Percentiles rank a stretch among this genome's conserved stretches.
Evolutionary conservation across 768 basidiomycete species (phyloP).

Genomic region (Leccinum ochraceum): DNA sequence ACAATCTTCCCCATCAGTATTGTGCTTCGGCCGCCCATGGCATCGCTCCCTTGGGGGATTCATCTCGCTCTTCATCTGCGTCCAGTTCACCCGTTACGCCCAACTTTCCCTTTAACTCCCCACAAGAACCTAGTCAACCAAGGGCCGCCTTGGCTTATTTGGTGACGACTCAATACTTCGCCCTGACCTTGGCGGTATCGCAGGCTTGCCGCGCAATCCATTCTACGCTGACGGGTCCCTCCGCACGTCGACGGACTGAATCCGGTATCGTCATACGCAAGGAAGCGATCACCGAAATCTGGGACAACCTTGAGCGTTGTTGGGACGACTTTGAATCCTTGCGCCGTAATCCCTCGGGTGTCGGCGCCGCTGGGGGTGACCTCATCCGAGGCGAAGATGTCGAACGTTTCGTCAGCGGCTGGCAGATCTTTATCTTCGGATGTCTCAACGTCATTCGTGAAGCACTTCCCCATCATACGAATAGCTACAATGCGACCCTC

Average conservation of each 20-base stretch:
- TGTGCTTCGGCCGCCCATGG: conserved; percentile 27
- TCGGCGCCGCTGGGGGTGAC: conserved; percentile 38
- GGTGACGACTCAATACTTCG: conserved; percentile 59
- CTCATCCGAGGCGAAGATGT: conserved; percentile 51
- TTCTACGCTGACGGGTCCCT: conserved; percentile 72
- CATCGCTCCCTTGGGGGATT: conserved; percentile 35
- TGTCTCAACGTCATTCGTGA: conserved; percentile 89
- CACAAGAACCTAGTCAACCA: conserved; percentile 28
- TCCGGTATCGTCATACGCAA: conserved; percentile 58
- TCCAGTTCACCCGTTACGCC: conserved; percentile 25
- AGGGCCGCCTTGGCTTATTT: conserved; percentile 47
- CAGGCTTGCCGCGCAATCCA: conserved; percentile 80
- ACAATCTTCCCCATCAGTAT: conserved; percentile 50
- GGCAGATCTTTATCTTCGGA: conserved; percentile 94
- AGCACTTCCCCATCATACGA: conserved; percentile 54
- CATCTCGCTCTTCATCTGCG: conserved; percentile 37
- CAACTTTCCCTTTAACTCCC: conserved; percentile 25
- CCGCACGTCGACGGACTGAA: conserved; percentile 59
- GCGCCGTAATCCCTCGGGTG: conserved; percentile 44
- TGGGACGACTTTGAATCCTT: conserved; percentile 84
- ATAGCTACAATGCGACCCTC: conserved; percentile 41
- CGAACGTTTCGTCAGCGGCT: conserved; percentile 74
- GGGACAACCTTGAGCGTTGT: conserved; percentile 77
- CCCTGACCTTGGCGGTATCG: conserved; percentile 73
- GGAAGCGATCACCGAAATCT: conserved; percentile 71